A percentile compares a stretch with the other conserved stretches of the same genome.
These are phyloP conservation scores for Cyclotella cryptica DNA, from an alignment of 108 stramenopile species.

Conservation along the genomic window DNA sequence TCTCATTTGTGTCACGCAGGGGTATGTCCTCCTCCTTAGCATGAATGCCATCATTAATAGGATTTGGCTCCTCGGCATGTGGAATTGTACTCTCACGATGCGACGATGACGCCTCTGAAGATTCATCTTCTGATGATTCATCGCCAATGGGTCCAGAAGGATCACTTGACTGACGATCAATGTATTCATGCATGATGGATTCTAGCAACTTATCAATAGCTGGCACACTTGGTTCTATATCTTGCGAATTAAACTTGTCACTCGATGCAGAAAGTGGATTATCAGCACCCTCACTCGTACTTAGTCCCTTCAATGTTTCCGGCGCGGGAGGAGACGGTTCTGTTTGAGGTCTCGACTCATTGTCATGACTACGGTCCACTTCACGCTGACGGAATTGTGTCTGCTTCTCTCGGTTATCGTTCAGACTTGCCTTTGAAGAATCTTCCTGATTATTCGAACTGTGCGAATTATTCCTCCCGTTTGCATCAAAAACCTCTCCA, in stretches of 20 bases:
- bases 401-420: no score
- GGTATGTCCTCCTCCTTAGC: not conserved
- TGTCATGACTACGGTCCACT: no score
- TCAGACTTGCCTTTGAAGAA: no score
- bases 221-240: not conserved
- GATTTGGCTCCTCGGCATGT: not conserved
- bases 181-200: conserved; percentile 12
- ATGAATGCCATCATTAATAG: no score
- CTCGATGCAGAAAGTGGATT: not conserved
- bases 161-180: not conserved
- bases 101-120: not conserved
- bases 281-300: not conserved
- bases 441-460: no score
- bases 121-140: not conserved
- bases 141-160: not conserved
- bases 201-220: not conserved
- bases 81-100: not conserved
- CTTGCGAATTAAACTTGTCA: not conserved
- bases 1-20: not conserved
- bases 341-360: not conserved
- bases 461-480: no score
- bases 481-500: no score
- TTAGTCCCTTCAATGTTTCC: not conserved
- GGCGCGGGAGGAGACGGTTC: not conserved
- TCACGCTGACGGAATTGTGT: no score